These are phyloP conservation scores for Physocladia obscura DNA, from an alignment of 192 early-diverging fungal genomes.

Conservation along the genomic window DNA sequence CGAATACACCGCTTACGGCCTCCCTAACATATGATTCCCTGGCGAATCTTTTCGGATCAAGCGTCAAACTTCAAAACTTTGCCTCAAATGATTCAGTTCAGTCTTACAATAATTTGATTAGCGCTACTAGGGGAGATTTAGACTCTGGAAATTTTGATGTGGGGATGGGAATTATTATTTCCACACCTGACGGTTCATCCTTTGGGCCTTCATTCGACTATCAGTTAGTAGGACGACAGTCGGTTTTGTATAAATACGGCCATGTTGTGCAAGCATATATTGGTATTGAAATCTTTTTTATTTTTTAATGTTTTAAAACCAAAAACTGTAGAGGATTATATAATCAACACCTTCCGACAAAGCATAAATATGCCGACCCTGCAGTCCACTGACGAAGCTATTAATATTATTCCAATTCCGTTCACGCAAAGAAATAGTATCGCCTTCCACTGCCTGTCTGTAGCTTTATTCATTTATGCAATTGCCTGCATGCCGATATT, in stretches of 20 bases:
- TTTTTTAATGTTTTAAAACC: neutral
- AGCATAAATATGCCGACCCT: neutral
- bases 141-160: neutral
- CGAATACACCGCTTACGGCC: too few species aligned
- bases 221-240: neutral
- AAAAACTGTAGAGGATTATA: neutral
- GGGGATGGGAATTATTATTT: neutral
- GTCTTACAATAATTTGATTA: neutral
- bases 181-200: too few species aligned
- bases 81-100: neutral
- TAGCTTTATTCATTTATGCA: neutral
- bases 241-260: neutral
- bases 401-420: neutral
- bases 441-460: neutral
- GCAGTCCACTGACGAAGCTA: neutral
- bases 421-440: neutral
- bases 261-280: neutral
- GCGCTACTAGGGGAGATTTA: neutral
- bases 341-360: neutral
- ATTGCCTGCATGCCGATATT: neutral
- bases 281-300: neutral
- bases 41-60: too few species aligned
- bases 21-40: too few species aligned
- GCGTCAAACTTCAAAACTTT: too few species aligned
- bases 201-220: neutral